Percentiles rank a stretch among this genome's conserved stretches.
These are phyloP conservation scores for Lactifluus rugatus DNA, from an alignment of 768 basidiomycete genomes.

Conservation along the genomic window DNA sequence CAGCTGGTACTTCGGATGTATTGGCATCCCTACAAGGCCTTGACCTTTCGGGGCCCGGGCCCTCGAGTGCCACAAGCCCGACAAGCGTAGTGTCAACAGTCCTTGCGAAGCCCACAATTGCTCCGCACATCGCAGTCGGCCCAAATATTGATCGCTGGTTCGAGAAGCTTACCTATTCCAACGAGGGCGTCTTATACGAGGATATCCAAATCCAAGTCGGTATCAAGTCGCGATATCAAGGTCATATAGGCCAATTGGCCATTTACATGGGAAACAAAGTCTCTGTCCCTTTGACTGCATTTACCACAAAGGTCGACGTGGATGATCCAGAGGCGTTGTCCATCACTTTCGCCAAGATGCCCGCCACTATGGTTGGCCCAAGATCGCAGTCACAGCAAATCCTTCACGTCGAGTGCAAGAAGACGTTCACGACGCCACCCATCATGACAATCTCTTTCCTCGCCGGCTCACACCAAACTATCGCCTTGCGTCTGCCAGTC, in stretches of 20 bases:
- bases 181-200: slow-evolving; percentile 91
- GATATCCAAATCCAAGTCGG: slow-evolving; percentile 94
- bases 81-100: slow-evolving; percentile 1
- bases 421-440: slow-evolving; percentile 66
- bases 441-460: slow-evolving; percentile 83
- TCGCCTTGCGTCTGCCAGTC: slow-evolving; percentile 78
- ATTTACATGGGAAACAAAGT: slow-evolving; percentile 96
- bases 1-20: slow-evolving; percentile 44
- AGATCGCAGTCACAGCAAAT: slow-evolving; percentile 89
- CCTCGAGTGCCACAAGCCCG: slow-evolving; percentile 23
- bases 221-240: slow-evolving; percentile 93
- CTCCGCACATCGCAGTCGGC: slow-evolving; percentile 50
- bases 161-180: slow-evolving; percentile 65
- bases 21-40: slow-evolving; percentile 76
- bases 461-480: slow-evolving; percentile 82
- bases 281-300: slow-evolving; percentile 77
- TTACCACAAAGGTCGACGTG: slow-evolving; percentile 74
- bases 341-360: slow-evolving; percentile 83
- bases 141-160: slow-evolving; percentile 86
- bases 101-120: slow-evolving; percentile 7
- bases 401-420: slow-evolving; percentile 91
- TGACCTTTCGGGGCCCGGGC: slow-evolving; percentile 40
- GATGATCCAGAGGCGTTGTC: slow-evolving; percentile 67
- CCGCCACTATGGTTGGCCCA: slow-evolving; percentile 69
- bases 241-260: slow-evolving; percentile 86